These are phyloP conservation scores for Penicillium silybi DNA, from an alignment of 495 filamentous ascomycete species.

Conservation along the genomic window DNA sequence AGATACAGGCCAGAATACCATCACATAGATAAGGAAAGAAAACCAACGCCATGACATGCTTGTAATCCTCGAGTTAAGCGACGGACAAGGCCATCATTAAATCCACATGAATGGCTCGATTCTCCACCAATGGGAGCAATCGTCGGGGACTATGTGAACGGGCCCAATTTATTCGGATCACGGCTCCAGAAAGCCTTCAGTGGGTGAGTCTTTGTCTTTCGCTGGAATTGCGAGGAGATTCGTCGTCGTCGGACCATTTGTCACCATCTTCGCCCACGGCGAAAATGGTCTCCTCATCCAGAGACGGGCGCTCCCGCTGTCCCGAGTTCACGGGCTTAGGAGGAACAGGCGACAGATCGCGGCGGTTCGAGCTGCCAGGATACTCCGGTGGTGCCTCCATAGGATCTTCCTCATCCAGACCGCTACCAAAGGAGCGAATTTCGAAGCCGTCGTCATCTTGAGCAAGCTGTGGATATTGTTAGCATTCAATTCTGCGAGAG, in stretches of 20 bases:
- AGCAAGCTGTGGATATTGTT: conserved; percentile 58
- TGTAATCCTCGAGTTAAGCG: conserved; percentile 9
- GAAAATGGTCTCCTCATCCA: conserved; percentile 93
- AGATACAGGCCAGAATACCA: conserved; percentile 12
- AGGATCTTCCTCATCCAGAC: conserved; percentile 64
- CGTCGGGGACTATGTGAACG: neutral
- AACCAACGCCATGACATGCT: conserved; percentile 31
- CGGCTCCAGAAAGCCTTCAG: neutral
- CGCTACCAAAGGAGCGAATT: conserved; percentile 86
- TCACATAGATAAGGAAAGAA: conserved; percentile 8
- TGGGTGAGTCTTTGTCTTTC: conserved; percentile 62
- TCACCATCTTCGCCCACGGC: conserved; percentile 79
- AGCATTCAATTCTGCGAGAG: conserved; percentile 13
- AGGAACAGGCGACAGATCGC: conserved; percentile 48
- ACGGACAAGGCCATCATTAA: neutral
- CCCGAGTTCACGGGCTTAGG: conserved; percentile 49
- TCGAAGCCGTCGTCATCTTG: conserved; percentile 99
- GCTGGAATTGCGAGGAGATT: conserved; percentile 50
- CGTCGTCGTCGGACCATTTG: conserved; percentile 65
- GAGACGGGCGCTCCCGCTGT: conserved; percentile 54
- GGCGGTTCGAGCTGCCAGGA: conserved; percentile 26
- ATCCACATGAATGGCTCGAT: neutral
- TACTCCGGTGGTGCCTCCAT: conserved; percentile 41
- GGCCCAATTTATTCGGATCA: neutral
- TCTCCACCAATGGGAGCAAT: neutral